These are phyloP conservation scores for Hippophae gyantsensis DNA, from an alignment of 306 rosid genomes.

Conservation along the genomic window DNA sequence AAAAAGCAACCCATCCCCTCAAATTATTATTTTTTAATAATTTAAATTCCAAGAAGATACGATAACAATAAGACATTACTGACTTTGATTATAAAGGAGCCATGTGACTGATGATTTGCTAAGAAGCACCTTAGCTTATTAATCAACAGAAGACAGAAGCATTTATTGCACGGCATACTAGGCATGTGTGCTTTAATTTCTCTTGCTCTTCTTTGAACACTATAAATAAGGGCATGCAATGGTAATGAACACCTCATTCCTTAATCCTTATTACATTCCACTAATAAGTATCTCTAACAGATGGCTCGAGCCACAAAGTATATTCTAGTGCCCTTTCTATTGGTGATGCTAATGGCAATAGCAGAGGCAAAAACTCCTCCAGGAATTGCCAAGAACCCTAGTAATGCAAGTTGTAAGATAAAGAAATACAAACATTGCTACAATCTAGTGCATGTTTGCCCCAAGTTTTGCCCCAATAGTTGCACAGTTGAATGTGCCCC, in stretches of 20 bases:
- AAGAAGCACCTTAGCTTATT: background rate
- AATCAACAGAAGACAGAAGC: background rate
- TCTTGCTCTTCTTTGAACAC: background rate
- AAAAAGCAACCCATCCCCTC: conserved; percentile 7
- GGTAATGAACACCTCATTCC: conserved; percentile 9
- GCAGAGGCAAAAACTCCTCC: conserved; percentile 27
- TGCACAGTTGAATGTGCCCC: conserved; percentile 50
- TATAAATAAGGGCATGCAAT: conserved; percentile 25
- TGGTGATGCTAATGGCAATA: conserved; percentile 17
- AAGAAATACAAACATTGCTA: conserved; percentile 49
- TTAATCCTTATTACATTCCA: background rate
- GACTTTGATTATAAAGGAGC: conserved; percentile 16
- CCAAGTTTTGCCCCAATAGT: conserved; percentile 42
- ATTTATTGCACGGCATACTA: conserved; percentile 15
- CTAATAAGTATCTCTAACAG: background rate
- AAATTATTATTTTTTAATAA: background rate
- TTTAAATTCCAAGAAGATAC: background rate
- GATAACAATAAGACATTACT: background rate
- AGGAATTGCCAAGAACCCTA: conserved; percentile 36
- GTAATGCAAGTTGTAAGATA: conserved; percentile 33
- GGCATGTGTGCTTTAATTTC: conserved; percentile 2
- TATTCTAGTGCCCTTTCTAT: conserved; percentile 6
- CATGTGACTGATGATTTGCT: conserved; percentile 18
- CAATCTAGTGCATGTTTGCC: conserved; percentile 49
- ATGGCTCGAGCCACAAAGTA: conserved; percentile 14